A percentile compares a stretch with the other conserved stretches of the same genome.
phyloP scores from a whole-genome alignment of 1,284 basidiomycete genomes.

The Ustilago nuda region DNA sequence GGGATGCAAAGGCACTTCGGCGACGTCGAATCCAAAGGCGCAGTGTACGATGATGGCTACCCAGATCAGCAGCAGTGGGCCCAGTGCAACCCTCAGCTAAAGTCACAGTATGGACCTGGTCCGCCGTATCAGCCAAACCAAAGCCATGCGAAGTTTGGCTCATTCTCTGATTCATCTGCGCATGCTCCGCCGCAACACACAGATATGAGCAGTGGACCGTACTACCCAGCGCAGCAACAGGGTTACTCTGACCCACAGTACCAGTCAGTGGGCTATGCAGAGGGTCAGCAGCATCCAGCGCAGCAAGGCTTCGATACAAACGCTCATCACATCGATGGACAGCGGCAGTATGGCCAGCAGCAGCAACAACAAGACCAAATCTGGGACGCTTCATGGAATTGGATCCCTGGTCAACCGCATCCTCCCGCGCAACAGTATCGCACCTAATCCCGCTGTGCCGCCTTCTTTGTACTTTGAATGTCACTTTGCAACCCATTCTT shows the following conservation, averaged over 20 bases:
- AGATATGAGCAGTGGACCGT: neutral
- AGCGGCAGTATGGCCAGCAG: neutral
- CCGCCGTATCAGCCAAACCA: neutral
- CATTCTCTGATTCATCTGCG: neutral
- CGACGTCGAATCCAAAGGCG: neutral
- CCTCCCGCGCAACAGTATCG: slow-evolving; percentile 18
- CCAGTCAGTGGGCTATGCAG: neutral
- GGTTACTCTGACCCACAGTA: slow-evolving; percentile 7
- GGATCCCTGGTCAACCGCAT: slow-evolving; percentile 14
- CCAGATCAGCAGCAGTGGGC: slow-evolving; percentile 4
- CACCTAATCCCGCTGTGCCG: neutral
- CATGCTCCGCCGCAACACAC: neutral
- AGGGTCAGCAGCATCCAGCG: neutral
- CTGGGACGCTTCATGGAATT: slow-evolving; percentile 33
- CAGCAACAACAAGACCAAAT: slow-evolving; percentile 2
- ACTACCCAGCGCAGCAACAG: slow-evolving; percentile 9
- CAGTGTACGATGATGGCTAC: slow-evolving; percentile 1
- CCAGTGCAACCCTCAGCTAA: slow-evolving; percentile 1
- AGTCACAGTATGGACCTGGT: neutral
- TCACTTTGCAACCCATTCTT: no score
- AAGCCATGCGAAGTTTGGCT: neutral
- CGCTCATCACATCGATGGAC: neutral
- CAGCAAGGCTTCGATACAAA: neutral
- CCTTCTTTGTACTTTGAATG: neutral
- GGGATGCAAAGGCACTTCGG: neutral